Percentiles rank a stretch among this genome's conserved stretches.
phyloP scores from a whole-genome alignment of 345 rosid species.

The Triadica sebifera region DNA sequence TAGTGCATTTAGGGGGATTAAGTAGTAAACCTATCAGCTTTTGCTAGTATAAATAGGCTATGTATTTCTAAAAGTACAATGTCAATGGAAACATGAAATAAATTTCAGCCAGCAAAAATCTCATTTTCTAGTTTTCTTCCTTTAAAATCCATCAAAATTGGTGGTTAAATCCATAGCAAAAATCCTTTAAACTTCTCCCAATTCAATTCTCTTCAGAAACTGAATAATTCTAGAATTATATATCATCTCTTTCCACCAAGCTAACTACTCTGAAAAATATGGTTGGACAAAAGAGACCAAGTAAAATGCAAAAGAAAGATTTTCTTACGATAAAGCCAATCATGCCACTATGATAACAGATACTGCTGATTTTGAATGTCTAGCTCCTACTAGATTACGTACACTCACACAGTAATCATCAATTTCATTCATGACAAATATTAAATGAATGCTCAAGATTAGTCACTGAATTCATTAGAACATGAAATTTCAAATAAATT shows the following conservation, averaged over 20 bases:
- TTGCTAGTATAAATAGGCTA: background rate
- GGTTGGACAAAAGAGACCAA: background rate
- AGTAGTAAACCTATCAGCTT: background rate
- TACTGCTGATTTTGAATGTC: slow-evolving; percentile 62
- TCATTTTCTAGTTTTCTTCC: background rate
- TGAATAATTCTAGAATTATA: background rate
- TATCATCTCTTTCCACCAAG: background rate
- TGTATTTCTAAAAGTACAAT: background rate
- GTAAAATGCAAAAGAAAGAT: background rate
- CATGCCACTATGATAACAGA: slow-evolving; percentile 37
- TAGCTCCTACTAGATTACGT: slow-evolving; percentile 72
- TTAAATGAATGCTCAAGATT: background rate
- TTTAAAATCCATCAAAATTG: background rate
- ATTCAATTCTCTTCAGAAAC: background rate
- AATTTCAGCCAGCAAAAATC: too few species aligned
- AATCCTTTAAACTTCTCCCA: background rate
- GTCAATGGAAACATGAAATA: background rate
- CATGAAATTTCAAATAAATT: too few species aligned
- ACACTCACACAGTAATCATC: slow-evolving; percentile 50
- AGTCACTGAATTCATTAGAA: background rate
- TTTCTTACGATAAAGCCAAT: too few species aligned
- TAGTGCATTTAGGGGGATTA: background rate
- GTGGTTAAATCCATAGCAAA: background rate
- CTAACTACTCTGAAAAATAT: background rate
- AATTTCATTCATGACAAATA: background rate